Base-by-base conservation (phyloP, 495 filamentous ascomycete species). In the Penicillium flavigenum region DNA sequence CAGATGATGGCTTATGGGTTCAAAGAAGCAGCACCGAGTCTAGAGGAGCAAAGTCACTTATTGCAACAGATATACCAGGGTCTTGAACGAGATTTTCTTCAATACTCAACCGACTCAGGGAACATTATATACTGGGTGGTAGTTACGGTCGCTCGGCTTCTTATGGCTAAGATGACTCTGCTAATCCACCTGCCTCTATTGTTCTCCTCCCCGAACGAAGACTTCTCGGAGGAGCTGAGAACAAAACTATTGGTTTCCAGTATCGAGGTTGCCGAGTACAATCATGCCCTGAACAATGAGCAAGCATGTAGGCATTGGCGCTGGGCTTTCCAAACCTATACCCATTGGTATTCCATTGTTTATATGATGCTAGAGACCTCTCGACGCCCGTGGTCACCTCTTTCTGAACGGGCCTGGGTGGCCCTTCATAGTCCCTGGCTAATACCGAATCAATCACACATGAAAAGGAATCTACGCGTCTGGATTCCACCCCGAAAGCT, bases 291-390 rank as follows among this genome's bases (percentile, higher is more conserved):
- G 5, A 81, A 84, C 58, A 61, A 71, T 1, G 73, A 81, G 41
- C 65, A 66, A 22, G 56, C 67, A n/a, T 77, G 71, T 31, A 71
- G 74, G 4, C 73, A 80, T 29, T 86, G 83, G 83, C 77, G 82
- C 31, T 87, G 84, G 84, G 61, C 81, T 27, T 85, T 73, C 62
- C 76, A 82, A 48, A 83, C 81, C 1, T 83, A 81, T 57, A 80
- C 80, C 0, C 83, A 86, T 49, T 87, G 84, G 84, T 76, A 86
- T 64, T 75, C 83, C 42, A 72, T 85, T 47, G 79, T 79, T 9
- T 83, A 78, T 41, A 71, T 85, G 19, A 64, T 83, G 9, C 71
- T 81, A 47, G 80, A 84, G 20, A 74, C 78, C 10, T 72, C 71
- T n/a, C 72, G 73, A 27, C 75, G 80, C 8, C 73, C 78, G 1